These are phyloP conservation scores for Ophiostoma novo-ulmi DNA, from an alignment of 2,329 filamentous ascomycete genomes.

Conservation along the genomic window DNA sequence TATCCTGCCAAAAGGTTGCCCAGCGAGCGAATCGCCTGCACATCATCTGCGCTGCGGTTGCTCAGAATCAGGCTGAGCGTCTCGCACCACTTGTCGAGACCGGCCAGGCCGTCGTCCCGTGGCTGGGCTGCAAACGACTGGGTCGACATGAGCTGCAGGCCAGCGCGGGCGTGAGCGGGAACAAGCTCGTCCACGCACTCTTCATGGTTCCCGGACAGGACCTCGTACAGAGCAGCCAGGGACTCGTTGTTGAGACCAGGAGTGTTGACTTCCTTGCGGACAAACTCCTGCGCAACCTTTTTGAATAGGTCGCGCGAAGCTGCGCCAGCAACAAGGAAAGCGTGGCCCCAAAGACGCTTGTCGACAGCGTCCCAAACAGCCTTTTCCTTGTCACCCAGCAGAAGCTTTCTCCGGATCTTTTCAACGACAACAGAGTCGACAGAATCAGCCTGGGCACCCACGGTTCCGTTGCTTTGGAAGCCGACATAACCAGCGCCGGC, in stretches of 20 bases:
- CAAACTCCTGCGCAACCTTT: constrained; percentile 90
- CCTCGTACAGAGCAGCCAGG: constrained; percentile 84
- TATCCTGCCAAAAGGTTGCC: constrained; percentile 80
- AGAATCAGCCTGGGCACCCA: constrained; percentile 47
- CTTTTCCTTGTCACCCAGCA: constrained; percentile 79
- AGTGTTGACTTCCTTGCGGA: constrained; percentile 87
- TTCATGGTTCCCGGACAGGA: constrained; percentile 88
- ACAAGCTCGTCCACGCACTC: constrained; percentile 96
- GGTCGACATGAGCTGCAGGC: constrained; percentile 83
- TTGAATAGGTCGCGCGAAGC: constrained; percentile 82
- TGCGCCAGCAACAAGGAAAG: constrained; percentile 77
- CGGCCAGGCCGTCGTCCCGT: constrained; percentile 73
- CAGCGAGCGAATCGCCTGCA: constrained; percentile 69
- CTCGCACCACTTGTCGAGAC: constrained; percentile 90
- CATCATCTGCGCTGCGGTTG: constrained; percentile 79
- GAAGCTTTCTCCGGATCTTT: constrained; percentile 65
- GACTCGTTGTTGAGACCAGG: constrained; percentile 76
- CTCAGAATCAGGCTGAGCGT: constrained; percentile 79
- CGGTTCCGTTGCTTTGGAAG: background rate
- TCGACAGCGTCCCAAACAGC: constrained; percentile 93
- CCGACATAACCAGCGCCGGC: constrained; percentile 24
- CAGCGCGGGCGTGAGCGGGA: constrained; percentile 83
- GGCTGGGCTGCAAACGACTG: constrained; percentile 54
- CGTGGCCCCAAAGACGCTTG: constrained; percentile 91
- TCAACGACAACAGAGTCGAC: constrained; percentile 66